phyloP scores from a whole-genome alignment of 2,329 filamentous ascomycete species.

The Geosmithia morbida region DNA sequence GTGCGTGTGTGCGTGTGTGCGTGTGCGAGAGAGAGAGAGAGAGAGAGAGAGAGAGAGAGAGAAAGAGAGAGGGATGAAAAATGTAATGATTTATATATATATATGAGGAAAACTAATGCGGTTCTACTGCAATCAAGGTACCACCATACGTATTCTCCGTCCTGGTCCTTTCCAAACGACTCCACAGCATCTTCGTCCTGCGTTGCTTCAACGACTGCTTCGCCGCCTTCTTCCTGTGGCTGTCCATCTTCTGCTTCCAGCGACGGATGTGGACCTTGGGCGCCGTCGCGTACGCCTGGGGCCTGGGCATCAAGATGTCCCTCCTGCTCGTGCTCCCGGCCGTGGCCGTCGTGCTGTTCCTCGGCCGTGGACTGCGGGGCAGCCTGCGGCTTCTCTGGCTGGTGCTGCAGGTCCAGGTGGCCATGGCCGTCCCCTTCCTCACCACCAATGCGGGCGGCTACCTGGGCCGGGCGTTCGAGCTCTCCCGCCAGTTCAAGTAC shows the following conservation, averaged over 20 bases:
- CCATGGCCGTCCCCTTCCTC: conserved; percentile 54
- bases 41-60: too few species aligned
- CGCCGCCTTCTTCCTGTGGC: conserved; percentile 70
- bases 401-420: conserved; percentile 66
- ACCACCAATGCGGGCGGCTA: conserved; percentile 54
- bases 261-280: conserved; percentile 59
- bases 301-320: conserved; percentile 91
- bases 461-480: conserved; percentile 71
- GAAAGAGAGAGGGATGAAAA: background rate
- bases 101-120: background rate
- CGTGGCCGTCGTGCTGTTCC: conserved; percentile 60
- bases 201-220: conserved; percentile 95
- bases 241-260: conserved; percentile 68
- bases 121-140: conserved; percentile 35
- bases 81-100: conserved; percentile 4
- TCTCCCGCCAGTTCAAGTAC: conserved; percentile 83
- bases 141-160: conserved; percentile 82
- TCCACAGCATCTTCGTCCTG: conserved; percentile 88
- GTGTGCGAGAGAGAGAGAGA: too few species aligned
- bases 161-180: conserved; percentile 74
- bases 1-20: too few species aligned
- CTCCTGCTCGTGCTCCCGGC: conserved; percentile 72
- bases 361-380: conserved; percentile 52
- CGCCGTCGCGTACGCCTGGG: conserved; percentile 58
- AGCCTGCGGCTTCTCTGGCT: conserved; percentile 55